Conservation (phyloP, 495 filamentous ascomycete genomes). For the Lasiosphaeria miniovina region DNA sequence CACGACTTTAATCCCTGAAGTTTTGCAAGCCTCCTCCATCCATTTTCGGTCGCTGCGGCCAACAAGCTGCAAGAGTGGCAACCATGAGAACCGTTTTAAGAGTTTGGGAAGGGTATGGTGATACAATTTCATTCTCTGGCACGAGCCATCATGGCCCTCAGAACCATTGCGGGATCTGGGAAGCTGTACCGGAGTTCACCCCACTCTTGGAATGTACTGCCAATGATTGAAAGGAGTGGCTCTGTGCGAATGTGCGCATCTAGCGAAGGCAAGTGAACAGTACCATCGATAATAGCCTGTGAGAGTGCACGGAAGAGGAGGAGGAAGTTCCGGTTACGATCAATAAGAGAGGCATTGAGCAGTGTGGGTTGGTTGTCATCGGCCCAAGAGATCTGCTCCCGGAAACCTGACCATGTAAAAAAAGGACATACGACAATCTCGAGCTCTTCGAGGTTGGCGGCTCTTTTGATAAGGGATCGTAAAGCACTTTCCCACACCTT, state of each 20-base stretch:
- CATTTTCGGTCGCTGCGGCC: background rate
- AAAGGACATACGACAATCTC: background rate
- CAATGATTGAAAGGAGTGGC: no score
- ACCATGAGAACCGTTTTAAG: background rate
- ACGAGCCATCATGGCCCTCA: background rate
- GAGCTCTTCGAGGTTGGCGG: background rate
- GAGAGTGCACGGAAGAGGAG: no score
- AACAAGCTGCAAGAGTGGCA: background rate
- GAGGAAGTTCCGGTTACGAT: no score
- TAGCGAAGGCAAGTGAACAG: no score
- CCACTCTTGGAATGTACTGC: no score
- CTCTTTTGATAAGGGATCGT: background rate
- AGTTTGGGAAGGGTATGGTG: background rate
- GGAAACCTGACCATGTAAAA: no score
- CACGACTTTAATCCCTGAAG: background rate
- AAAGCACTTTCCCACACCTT: background rate
- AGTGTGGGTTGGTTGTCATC: no score
- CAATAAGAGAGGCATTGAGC: no score
- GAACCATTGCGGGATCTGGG: background rate
- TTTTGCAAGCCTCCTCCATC: background rate
- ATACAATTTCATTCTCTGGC: background rate
- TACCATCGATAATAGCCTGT: no score
- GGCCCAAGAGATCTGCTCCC: no score
- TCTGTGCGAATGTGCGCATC: no score
- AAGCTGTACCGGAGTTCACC: no score